Conservation (phyloP, 306 rosid species). For the Datisca glomerata region DNA sequence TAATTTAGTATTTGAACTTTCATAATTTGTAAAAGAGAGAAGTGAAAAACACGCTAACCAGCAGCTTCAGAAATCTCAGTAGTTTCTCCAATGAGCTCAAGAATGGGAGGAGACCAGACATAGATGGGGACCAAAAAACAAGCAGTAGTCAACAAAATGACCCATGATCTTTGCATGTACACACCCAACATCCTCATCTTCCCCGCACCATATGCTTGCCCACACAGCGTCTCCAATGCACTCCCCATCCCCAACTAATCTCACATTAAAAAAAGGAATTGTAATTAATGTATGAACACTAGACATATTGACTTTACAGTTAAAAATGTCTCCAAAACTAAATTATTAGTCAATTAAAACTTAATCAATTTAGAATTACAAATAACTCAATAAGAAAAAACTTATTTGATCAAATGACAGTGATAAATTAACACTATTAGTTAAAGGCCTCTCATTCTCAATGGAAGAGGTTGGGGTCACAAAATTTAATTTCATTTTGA, state of each 20-base stretch:
- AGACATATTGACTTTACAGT: neutral
- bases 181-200: constrained; percentile 55
- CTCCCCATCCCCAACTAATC: constrained; percentile 78
- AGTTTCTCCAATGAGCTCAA: constrained; percentile 39
- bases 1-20: neutral
- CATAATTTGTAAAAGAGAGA: neutral
- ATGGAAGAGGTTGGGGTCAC: no score
- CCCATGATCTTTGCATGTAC: constrained; percentile 82
- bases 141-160: constrained; percentile 38
- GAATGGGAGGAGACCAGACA: constrained; percentile 37
- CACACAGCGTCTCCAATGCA: constrained; percentile 73
- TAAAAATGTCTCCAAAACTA: no score
- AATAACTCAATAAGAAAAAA: no score
- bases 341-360: no score
- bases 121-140: constrained; percentile 25
- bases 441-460: no score
- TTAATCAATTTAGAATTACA: no score
- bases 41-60: no score
- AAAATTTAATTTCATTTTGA: no score
- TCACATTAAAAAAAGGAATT: neutral
- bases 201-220: constrained; percentile 74
- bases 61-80: constrained; percentile 1
- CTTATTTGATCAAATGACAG: no score
- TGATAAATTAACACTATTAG: no score
- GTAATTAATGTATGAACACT: neutral